Evolutionary conservation across 371 early-diverging fungal species (phyloP).

Genomic region (Thermomucor indicae-seudaticae): DNA sequence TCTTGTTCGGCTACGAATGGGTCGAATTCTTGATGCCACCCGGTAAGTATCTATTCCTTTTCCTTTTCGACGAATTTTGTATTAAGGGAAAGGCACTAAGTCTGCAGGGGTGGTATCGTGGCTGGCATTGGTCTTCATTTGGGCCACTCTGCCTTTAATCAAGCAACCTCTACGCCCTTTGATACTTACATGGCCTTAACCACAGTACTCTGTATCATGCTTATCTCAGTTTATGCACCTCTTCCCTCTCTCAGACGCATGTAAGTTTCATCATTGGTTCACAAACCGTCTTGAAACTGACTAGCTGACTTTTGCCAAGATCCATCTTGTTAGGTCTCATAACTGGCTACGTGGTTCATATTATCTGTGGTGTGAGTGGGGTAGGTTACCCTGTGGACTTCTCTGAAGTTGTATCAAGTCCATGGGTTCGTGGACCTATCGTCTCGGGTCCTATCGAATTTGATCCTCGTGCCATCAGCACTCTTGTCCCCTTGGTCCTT

Average conservation of each 20-base stretch:
- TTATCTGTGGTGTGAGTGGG: slow-evolving; percentile 37
- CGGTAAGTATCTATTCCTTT: slow-evolving; percentile 17
- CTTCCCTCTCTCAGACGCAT: slow-evolving; percentile 7
- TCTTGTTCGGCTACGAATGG: slow-evolving; percentile 45
- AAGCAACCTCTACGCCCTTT: slow-evolving; percentile 41
- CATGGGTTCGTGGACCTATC: slow-evolving; percentile 12
- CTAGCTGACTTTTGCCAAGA: slow-evolving; percentile 28
- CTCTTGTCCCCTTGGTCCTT: slow-evolving; percentile 52
- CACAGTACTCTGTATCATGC: slow-evolving; percentile 38
- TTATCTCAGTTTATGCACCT: slow-evolving; percentile 50
- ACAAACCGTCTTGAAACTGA: background rate
- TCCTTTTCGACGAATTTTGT: background rate
- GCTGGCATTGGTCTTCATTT: slow-evolving; percentile 56
- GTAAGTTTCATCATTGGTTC: slow-evolving; percentile 1
- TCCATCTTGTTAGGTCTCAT: slow-evolving; percentile 52
- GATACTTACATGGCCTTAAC: slow-evolving; percentile 55
- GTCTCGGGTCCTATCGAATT: slow-evolving; percentile 15
- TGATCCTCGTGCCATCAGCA: slow-evolving; percentile 44
- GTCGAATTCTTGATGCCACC: slow-evolving; percentile 57
- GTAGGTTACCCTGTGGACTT: slow-evolving; percentile 45
- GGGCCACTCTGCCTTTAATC: slow-evolving; percentile 42
- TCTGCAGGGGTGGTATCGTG: slow-evolving; percentile 57
- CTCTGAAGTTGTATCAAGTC: slow-evolving; percentile 23
- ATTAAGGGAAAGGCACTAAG: slow-evolving; percentile 9
- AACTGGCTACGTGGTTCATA: slow-evolving; percentile 42